Evolutionary conservation across 371 early-diverging fungal species (phyloP), one percentile per base, ranked within the genome.

Genomic region (Apophysomyces sp.): DNA sequence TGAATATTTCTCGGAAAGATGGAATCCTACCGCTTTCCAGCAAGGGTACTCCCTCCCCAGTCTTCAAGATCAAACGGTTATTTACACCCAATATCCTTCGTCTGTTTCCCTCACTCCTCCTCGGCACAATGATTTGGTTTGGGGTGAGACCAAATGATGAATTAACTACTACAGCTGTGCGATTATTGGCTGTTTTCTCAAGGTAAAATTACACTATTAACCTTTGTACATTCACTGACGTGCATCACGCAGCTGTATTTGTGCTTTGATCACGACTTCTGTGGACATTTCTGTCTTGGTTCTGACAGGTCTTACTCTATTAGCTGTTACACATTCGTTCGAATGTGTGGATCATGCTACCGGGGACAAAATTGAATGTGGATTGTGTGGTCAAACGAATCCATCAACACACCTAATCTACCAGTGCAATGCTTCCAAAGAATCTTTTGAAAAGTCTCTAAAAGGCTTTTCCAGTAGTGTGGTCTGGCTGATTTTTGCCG

Each of bases 401-500:
- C 67, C 56, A 51, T 53, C 44, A 0, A 63, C 58, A 0, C 57
- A 55, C 15, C 27, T 18, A 0, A 21, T 65, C 0, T 82, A 76
- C 74, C 71, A 77, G 30, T 84, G 86, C 58, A 68, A 81, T 28
- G 80, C 76, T 0, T 71, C 72, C 13, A 72, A 74, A 28, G 80
- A 78, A 30, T 67, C 81, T 21, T 85, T 86, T 65, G 62, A 78
- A 9, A 75, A 71, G 21, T 78, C 80, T 0, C 40, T 83, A 2
- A 76, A 73, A 4, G 85, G 87, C 0, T 85, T 84, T 34, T 75
- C 81, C 3, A 82, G 77, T 56, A 71, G 74, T 0, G 74, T 87
- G 4, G 74, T 77, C 4, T 87, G 87, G 86, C 63, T 87, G 30
- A 76, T 86, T 12, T 88, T 85, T 65, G 72, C 77, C 28, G 88